phyloP scores from a whole-genome alignment of 2,329 filamentous ascomycete species.

The Fusarium miscanthi region DNA sequence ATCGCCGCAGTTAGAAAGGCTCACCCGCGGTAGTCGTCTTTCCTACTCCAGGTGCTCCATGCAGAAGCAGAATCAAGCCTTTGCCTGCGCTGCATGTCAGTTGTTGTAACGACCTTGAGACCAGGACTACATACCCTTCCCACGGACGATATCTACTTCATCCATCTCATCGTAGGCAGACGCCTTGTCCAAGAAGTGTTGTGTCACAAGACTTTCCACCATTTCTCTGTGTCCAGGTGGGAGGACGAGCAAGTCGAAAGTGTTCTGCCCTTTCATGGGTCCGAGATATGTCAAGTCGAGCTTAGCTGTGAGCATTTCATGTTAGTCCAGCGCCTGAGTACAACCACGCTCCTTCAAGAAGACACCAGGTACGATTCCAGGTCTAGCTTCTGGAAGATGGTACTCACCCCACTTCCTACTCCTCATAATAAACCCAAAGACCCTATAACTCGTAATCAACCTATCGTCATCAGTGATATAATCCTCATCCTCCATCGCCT shows the following conservation, averaged over 20 bases:
- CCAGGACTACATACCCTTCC: fast-evolving
- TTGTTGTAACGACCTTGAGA: fast-evolving
- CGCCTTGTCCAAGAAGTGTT: not conserved
- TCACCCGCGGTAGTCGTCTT: conserved; percentile 18
- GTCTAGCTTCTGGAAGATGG: not conserved
- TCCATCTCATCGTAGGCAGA: not conserved
- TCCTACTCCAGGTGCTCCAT: conserved; percentile 16
- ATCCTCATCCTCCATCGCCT: not conserved
- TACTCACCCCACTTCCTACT: not conserved
- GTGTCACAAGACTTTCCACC: not conserved
- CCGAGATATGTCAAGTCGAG: not conserved
- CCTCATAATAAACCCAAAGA: not conserved
- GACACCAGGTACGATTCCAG: not conserved
- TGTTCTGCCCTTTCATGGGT: not conserved
- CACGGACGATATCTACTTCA: not conserved
- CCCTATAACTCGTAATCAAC: not conserved
- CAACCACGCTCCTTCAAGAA: fast-evolving
- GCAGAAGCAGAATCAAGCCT: conserved; percentile 8
- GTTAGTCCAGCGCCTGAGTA: not conserved
- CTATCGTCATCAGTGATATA: not conserved
- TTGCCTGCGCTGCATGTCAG: not conserved
- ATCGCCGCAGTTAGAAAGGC: fast-evolving
- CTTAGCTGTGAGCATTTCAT: fast-evolving
- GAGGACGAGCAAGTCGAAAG: fast-evolving
- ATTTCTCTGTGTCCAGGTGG: not conserved